Base-by-base conservation (phyloP, 805 yeast genomes). In the Ogataea methylovora region DNA sequence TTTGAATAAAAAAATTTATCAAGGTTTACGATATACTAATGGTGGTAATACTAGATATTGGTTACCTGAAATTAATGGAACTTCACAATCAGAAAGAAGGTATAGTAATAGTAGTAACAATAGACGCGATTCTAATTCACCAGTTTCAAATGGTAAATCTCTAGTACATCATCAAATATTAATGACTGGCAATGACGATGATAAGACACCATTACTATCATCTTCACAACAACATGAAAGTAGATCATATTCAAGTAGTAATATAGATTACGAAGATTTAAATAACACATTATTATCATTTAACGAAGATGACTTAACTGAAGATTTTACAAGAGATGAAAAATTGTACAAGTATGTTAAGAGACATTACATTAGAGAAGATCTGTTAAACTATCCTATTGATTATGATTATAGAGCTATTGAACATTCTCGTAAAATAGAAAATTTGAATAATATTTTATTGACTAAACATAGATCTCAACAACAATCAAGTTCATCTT, bases 21-120 rank as follows among this genome's bases (percentile, higher is more conserved):
- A 85, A 39, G 99, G 99, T 0, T 56, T 88, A 36, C 59, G 99
- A 29, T 86, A 84, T 54, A 74, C 77, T 20, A 71, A 77, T 33
- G 82, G 84, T 27, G 97, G 97, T 0, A 70, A 73, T 30, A 75
- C 74, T 10, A 84, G 82, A 44, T 87, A 87, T 55, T 92, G 97
- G 97, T 61, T 88, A 4, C 54, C 56, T 3, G 24, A 28, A 4
- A 17, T 4, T 16, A 27, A 15, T 5, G 8, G 17, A 10, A 21
- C 8, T 8, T 8, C 22, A 17, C 33, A n/a, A 14, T 22, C 14
- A n/a, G 25, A 16, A 6, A 30, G 27, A 30, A 21, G 18, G 26
- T 29, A 11, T 13, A 27, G 28, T 17, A 16, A 8, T 16, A 9
- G 9, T 13, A n/a, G n/a, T n/a, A n/a, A n/a, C n/a, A n/a, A n/a